phyloP scores from a whole-genome alignment of 2,329 filamentous ascomycete species.

The Hypocrella siamensis region DNA sequence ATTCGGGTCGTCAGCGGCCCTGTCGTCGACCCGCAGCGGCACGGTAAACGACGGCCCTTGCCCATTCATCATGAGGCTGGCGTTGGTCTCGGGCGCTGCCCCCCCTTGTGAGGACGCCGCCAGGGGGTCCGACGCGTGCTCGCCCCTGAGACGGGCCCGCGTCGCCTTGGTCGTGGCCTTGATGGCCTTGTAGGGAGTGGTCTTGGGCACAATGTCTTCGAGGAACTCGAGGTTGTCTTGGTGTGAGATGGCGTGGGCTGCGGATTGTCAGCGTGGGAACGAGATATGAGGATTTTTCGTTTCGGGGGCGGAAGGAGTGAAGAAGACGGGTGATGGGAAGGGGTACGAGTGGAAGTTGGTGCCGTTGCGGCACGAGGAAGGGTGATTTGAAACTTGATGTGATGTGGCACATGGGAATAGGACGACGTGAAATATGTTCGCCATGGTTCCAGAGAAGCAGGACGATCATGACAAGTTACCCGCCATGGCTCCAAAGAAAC shows the following conservation, averaged over 20 bases:
- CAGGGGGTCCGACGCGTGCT: constrained; percentile 14
- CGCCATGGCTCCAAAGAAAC: no score
- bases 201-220: constrained; percentile 77
- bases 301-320: no score
- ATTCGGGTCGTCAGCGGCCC: constrained; percentile 26
- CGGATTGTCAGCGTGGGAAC: background rate
- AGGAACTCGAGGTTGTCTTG: constrained; percentile 94
- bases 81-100: constrained; percentile 13
- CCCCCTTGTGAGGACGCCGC: constrained; percentile 2
- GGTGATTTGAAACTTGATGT: no score
- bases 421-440: no score
- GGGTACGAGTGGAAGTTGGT: no score
- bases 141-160: constrained; percentile 26
- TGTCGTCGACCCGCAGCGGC: constrained; percentile 10
- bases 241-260: constrained; percentile 71
- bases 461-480: no score
- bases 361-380: no score
- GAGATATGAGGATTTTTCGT: no score
- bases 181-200: constrained; percentile 63
- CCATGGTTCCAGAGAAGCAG: no score
- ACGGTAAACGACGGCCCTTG: constrained; percentile 8
- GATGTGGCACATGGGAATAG: no score
- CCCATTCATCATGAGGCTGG: constrained; percentile 14
- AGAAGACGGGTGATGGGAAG: no score
- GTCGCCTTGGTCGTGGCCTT: constrained; percentile 45